A percentile compares a stretch with the other conserved stretches of the same genome.
These are phyloP conservation scores for Diaporthe sp. DNA, from an alignment of 2,329 filamentous ascomycete species.

Conservation along the genomic window DNA sequence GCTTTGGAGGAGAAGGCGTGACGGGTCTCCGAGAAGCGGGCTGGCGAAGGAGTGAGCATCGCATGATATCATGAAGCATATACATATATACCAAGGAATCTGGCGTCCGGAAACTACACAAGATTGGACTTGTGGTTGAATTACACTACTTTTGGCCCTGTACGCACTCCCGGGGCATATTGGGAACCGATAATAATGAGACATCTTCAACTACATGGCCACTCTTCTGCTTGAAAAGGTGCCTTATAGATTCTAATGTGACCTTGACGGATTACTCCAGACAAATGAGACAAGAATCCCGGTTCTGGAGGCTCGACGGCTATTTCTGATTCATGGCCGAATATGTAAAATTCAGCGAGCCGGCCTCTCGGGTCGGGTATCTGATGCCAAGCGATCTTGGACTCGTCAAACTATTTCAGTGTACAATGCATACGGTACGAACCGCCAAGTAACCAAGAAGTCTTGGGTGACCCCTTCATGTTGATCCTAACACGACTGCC, in stretches of 20 bases:
- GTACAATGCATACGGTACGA: not conserved
- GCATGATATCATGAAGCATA: not conserved
- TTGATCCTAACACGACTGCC: not conserved
- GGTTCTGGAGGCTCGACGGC: fast-evolving
- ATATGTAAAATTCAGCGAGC: too few species aligned
- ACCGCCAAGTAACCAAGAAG: constrained; percentile 3
- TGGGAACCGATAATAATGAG: not conserved
- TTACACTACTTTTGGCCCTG: not conserved
- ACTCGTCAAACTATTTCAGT: not conserved
- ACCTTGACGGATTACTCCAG: not conserved
- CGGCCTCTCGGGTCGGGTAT: not conserved
- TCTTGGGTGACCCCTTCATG: not conserved
- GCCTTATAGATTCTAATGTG: not conserved
- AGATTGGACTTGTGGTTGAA: not conserved
- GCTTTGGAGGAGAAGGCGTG: constrained; percentile 2
- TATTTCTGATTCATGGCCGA: not conserved
- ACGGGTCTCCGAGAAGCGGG: fast-evolving
- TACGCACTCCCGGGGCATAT: not conserved
- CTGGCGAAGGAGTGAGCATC: not conserved
- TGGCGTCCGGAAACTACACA: not conserved
- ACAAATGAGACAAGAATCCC: not conserved
- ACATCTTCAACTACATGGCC: not conserved
- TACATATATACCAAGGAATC: not conserved
- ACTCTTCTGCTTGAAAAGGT: not conserved
- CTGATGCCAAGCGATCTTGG: not conserved